These are phyloP conservation scores for Ensete ventricosum DNA, from an alignment of 176 grass and related monocot species.

Conservation along the genomic window DNA sequence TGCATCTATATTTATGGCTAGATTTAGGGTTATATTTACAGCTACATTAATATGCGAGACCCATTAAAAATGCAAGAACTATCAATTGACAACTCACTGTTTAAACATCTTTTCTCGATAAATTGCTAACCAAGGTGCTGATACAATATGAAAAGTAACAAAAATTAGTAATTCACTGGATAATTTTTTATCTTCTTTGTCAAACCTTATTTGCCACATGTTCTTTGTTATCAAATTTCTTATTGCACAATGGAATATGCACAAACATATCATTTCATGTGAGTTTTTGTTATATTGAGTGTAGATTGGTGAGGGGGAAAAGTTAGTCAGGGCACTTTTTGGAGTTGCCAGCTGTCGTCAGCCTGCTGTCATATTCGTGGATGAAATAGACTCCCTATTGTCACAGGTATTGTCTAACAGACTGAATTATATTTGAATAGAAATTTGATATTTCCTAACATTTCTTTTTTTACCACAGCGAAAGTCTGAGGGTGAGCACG, in stretches of 20 bases:
- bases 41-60: too few relatives aligned
- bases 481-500: conserved; percentile 94
- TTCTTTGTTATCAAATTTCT: background rate
- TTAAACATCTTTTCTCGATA: too few relatives aligned
- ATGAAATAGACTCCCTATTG: conserved; percentile 91
- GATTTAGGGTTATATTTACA: too few relatives aligned
- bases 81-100: too few relatives aligned
- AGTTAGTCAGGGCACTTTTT: conserved; percentile 91
- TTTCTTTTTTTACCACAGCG: conserved; percentile 33
- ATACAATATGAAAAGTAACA: too few relatives aligned
- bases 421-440: background rate
- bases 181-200: too few relatives aligned
- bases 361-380: conserved; percentile 93
- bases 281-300: conserved; percentile 1
- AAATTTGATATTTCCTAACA: background rate
- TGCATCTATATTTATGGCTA: too few relatives aligned
- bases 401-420: conserved; percentile 55
- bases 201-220: background rate
- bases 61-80: too few relatives aligned
- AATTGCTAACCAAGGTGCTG: too few relatives aligned
- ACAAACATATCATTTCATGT: too few relatives aligned
- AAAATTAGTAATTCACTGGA: too few relatives aligned
- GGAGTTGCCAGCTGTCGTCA: conserved; percentile 88
- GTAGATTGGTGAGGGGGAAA: conserved; percentile 98
- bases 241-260: background rate